Base-by-base conservation (phyloP, 352 stramenopile species). In the Phytophthora fragariae region DNA sequence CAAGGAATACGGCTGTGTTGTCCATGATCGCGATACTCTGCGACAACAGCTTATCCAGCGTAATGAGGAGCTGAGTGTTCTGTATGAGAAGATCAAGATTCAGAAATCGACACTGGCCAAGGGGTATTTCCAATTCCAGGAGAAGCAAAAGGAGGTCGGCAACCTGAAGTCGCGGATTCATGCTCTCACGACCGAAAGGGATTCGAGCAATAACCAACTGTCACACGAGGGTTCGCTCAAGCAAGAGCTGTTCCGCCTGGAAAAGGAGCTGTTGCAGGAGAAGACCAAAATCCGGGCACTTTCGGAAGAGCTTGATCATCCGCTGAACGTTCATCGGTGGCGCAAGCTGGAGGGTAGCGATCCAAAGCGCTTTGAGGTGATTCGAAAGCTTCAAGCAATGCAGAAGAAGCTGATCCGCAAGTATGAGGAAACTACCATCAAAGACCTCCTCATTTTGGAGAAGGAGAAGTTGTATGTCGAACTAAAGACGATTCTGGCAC, bases 81-180 rank as follows among this genome's bases (percentile, higher is more conserved):
- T 98, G 11, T 98, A 98, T 70, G 92, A 97, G 62, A 97, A 98
- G 60, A 96, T 98, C 54, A 97, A 98, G 62, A 91, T 98, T 19
- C 91, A 98, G 52, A 87, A 93, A 62, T 94, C 89, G n/a, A 92
- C 81, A 11, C 72, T 98, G 17, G 71, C 75, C 46, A 96, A 97
- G 53, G 93, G 92, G 5, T 85, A 96, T 53, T 57, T 79, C 6
- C 80, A 92, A 65, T 98, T 86, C 69, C 75, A 93, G 29, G 89
- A 95, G 29, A 85, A 89, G 49, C 72, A 84, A 11, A 75, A 85
- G 12, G 88, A 94, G 41, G 76, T 94, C 12, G 47, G 58, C 3
- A 68, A 82, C 10, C 61, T 97, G 14, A 76, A 92, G 47, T 77
- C 70, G 44, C 76, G 88, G 29, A 88, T 97, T 19, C 81, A 91